Conservation (phyloP, 805 yeast species). For the Suhomyces sp. region DNA sequence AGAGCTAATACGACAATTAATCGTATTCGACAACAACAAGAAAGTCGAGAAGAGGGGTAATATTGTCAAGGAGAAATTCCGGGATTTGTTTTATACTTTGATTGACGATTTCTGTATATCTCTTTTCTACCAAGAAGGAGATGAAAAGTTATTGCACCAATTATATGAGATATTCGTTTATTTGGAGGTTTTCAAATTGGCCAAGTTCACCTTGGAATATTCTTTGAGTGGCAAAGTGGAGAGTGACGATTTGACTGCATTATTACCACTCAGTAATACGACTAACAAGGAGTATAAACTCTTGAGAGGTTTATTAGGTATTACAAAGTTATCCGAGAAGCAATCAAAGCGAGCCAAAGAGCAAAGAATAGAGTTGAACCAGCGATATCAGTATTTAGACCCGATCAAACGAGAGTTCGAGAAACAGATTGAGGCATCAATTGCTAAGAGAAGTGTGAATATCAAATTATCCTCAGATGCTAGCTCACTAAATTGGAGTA, state of each 20-base stretch:
- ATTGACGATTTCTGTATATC: slow-evolving; percentile 65
- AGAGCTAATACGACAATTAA: slow-evolving; percentile 7
- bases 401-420: slow-evolving; percentile 33
- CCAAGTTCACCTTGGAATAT: slow-evolving; percentile 60
- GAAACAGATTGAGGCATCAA: slow-evolving; percentile 17
- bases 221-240: slow-evolving; percentile 45
- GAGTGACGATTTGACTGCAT: slow-evolving; percentile 39
- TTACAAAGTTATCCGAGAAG: not conserved
- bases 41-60: slow-evolving; percentile 18
- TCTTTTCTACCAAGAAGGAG: slow-evolving; percentile 66
- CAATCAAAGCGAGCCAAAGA: not conserved
- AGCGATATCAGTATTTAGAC: slow-evolving; percentile 27
- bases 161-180: slow-evolving; percentile 51
- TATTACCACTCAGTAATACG: slow-evolving; percentile 21
- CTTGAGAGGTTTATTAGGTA: slow-evolving; percentile 6
- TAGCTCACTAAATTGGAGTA: slow-evolving; percentile 22
- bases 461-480: slow-evolving; percentile 6
- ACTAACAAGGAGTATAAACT: slow-evolving; percentile 2
- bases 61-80: slow-evolving; percentile 17
- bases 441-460: slow-evolving; percentile 8
- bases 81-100: slow-evolving; percentile 43
- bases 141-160: slow-evolving; percentile 50
- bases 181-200: slow-evolving; percentile 48
- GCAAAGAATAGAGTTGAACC: slow-evolving; percentile 2
- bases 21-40: not conserved